These are phyloP conservation scores for Podaxis sp. DNA, from an alignment of 768 basidiomycete species.

Conservation along the genomic window DNA sequence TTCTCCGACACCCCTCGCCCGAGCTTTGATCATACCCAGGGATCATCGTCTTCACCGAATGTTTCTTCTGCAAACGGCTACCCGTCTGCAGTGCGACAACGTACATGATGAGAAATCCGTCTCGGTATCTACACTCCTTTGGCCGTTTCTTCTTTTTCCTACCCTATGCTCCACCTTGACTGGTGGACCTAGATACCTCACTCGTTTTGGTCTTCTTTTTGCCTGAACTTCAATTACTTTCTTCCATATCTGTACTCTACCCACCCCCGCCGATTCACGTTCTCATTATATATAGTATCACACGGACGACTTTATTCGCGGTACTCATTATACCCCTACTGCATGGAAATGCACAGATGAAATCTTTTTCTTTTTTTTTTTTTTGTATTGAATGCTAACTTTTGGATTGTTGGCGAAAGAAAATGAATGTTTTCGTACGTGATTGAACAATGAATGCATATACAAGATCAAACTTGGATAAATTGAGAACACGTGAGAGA, in stretches of 20 bases:
- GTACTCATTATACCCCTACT: slow-evolving; percentile 17
- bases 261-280: neutral
- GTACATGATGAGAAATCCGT: slow-evolving; percentile 38
- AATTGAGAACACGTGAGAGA: slow-evolving; percentile 14
- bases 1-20: slow-evolving; percentile 48
- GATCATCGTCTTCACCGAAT: slow-evolving; percentile 23
- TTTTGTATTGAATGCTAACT: slow-evolving; percentile 17
- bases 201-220: neutral
- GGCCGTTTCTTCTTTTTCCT: neutral
- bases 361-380: neutral
- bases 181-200: neutral
- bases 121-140: neutral
- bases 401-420: slow-evolving; percentile 15
- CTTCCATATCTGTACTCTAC: slow-evolving; percentile 16
- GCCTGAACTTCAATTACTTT: slow-evolving; percentile 4
- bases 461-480: slow-evolving; percentile 6
- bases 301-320: slow-evolving; percentile 16
- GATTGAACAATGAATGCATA: neutral
- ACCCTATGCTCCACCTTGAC: slow-evolving; percentile 2
- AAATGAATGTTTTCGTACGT: neutral
- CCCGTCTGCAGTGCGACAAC: slow-evolving; percentile 34
- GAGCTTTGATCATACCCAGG: slow-evolving; percentile 42
- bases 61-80: slow-evolving; percentile 48
- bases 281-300: slow-evolving; percentile 15
- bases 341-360: slow-evolving; percentile 18